These are phyloP conservation scores for Tetradesmus obliquus DNA, from an alignment of 139 green algal species.

Conservation along the genomic window DNA sequence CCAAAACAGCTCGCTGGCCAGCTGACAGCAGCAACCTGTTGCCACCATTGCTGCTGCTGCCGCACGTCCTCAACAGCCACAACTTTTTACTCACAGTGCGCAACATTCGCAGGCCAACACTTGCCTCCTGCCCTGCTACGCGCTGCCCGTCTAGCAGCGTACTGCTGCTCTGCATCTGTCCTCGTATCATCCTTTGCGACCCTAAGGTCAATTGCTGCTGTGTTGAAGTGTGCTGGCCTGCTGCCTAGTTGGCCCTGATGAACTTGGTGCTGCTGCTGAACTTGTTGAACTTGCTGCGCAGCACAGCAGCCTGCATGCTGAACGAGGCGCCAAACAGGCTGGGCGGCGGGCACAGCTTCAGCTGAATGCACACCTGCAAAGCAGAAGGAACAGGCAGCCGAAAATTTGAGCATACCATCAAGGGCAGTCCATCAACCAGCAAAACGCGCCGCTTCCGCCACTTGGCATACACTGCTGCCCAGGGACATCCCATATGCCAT, in stretches of 20 bases:
- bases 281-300: slow-evolving; percentile 38
- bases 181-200: no score
- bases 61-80: background rate
- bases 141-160: no score
- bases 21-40: background rate
- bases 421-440: no score
- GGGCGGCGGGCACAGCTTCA: slow-evolving; percentile 39
- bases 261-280: slow-evolving; percentile 4
- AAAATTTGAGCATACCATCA: no score
- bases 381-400: background rate
- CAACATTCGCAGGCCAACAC: no score
- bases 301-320: slow-evolving; percentile 16
- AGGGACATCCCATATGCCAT: no score
- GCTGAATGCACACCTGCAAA: slow-evolving; percentile 37
- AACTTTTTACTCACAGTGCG: no score
- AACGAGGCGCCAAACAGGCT: slow-evolving; percentile 7
- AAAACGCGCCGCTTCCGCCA: no score
- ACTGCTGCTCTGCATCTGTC: no score
- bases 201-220: no score
- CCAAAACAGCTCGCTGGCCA: background rate
- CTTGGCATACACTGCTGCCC: background rate
- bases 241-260: background rate
- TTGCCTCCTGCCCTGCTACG: no score
- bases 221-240: no score
- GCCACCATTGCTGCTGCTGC: background rate